A percentile compares a stretch with the other conserved stretches of the same genome.
Evolutionary conservation across 305 asterid species (phyloP).

Genomic region (Caryopteris hybrid): DNA sequence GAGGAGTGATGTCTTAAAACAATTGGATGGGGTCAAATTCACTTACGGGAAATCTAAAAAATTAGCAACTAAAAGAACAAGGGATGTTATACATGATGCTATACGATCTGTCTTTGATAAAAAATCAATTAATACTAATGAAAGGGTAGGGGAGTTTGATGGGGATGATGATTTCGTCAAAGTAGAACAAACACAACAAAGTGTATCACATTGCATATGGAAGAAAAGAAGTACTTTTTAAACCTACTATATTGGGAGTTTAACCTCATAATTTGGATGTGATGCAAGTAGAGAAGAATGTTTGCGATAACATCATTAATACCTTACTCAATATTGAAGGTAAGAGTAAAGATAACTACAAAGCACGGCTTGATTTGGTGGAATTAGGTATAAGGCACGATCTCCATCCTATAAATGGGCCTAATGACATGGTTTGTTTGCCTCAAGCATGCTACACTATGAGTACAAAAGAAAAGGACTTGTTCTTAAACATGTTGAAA

Average conservation of each 20-base stretch:
- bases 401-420: too few species aligned
- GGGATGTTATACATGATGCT: background rate
- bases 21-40: background rate
- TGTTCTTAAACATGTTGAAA: background rate
- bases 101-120: background rate
- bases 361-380: too few species aligned
- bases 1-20: background rate
- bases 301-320: too few species aligned
- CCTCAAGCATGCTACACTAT: background rate
- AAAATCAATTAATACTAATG: too few species aligned
- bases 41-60: background rate
- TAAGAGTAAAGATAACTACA: too few species aligned
- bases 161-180: too few species aligned
- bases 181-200: background rate
- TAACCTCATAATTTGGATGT: too few species aligned
- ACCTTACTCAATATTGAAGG: too few species aligned
- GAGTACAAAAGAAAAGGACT: background rate
- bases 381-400: too few species aligned
- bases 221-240: background rate
- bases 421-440: too few species aligned
- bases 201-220: background rate
- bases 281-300: too few species aligned
- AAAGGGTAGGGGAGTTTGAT: background rate
- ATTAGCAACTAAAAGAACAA: background rate
- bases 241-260: background rate